Evolutionary conservation across 495 filamentous ascomycete genomes (phyloP), one percentile per base, ranked within the genome.

Genomic region (Aspergillus egyptiacus): DNA sequence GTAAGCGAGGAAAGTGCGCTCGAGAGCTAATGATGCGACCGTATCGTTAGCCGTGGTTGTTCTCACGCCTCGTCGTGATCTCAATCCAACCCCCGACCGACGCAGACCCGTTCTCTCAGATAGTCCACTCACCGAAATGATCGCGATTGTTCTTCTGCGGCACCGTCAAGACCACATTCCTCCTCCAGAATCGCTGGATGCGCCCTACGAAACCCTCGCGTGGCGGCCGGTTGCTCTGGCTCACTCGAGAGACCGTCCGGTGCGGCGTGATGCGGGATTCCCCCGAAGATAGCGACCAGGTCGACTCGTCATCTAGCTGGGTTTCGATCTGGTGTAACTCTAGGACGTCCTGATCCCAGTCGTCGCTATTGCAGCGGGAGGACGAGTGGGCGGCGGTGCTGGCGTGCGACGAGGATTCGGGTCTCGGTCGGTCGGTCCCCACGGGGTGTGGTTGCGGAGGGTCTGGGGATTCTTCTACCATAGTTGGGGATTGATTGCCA

Each of bases 1-100:
- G 65, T 90, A 91, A 40, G 74, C 81, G 35, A 91, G 80, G 61
- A 85, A 91, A 27, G 86, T 93, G 48, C 86, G 73, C 65, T 93
- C 85, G 20, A 89, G 73, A 23, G 87, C 88, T 91, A 36, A 14
- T 28, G 9, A 24, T 17, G 2, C 25, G 20, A 22, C 17, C 19
- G 51, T 32, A 17, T 25, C 14, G 24, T 43, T 50, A 37, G 31
- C 22, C 24, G 11, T 11, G 5, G 1, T 28, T 20, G 15, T 42
- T 14, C 34, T 46, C 20, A 24, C 13, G 34, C 18, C n/a, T 17
- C 18, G 25, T 7, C 20, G 4, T 33, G 14, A 15, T n/a, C 3
- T 31, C 23, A 13, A 1, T 22, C 24, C 11, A 23, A 0, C 17
- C 19, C 17, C 13, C 46, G 13, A 11, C 19, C 22, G 11, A 22